Evolutionary conservation across 306 rosid genomes (phyloP).

Genomic region (Trifolium repens): DNA sequence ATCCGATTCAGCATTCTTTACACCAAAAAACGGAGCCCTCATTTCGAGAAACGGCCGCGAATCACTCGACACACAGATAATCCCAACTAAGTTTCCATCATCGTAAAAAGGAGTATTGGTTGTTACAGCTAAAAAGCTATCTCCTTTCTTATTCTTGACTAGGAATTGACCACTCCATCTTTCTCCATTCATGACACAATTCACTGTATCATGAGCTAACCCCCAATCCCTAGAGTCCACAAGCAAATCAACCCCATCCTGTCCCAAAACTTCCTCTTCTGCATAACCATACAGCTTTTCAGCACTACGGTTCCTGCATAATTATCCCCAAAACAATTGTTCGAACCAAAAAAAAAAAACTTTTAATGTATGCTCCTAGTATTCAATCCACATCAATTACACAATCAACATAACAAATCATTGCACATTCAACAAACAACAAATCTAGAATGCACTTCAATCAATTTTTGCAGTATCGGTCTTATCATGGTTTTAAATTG

Average conservation of each 20-base stretch:
- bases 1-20: slow-evolving; percentile 49
- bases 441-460: slow-evolving; percentile 3
- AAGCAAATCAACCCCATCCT: slow-evolving; percentile 66
- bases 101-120: slow-evolving; percentile 84
- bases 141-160: slow-evolving; percentile 76
- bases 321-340: slow-evolving; percentile 34
- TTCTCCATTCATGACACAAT: slow-evolving; percentile 74
- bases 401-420: slow-evolving; percentile 35
- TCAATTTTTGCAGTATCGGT: slow-evolving; percentile 3
- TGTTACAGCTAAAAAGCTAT: slow-evolving; percentile 58
- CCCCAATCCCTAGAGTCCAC: slow-evolving; percentile 64
- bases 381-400: neutral
- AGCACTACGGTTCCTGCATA: slow-evolving; percentile 91
- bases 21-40: slow-evolving; percentile 49
- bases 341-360: neutral
- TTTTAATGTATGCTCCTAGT: slow-evolving; percentile 4
- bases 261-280: slow-evolving; percentile 82
- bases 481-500: neutral
- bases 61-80: slow-evolving; percentile 80
- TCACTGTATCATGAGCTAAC: slow-evolving; percentile 57
- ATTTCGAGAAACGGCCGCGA: slow-evolving; percentile 67
- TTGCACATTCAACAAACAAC: slow-evolving; percentile 21
- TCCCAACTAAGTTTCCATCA: slow-evolving; percentile 72
- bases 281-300: slow-evolving; percentile 83
- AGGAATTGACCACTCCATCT: slow-evolving; percentile 94